Evolutionary conservation across 2,329 filamentous ascomycete species (phyloP).

Genomic region (Grosmannia penicillata): DNA sequence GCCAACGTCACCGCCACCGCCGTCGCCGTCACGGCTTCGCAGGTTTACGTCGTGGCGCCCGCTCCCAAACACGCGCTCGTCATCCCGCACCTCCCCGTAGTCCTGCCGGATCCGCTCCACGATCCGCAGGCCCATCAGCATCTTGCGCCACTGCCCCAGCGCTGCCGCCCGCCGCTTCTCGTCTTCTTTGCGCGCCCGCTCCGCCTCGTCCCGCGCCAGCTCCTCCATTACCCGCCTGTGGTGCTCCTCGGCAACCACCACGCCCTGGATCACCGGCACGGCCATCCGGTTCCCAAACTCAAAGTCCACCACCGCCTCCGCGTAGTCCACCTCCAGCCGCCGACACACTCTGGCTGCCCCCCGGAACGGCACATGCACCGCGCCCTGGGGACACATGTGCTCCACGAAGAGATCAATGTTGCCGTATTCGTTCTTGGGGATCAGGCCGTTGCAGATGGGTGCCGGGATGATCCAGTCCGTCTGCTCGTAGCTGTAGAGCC

Average conservation of each 20-base stretch:
- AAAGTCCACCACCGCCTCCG: conserved; percentile 90
- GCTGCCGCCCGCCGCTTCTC: conserved; percentile 65
- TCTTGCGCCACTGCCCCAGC: conserved; percentile 69
- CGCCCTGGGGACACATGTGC: conserved; percentile 74
- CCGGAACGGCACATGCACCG: conserved; percentile 67
- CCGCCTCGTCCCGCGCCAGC: conserved; percentile 62
- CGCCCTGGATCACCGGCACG: conserved; percentile 79
- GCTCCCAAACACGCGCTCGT: conserved; percentile 33
- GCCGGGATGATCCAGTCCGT: conserved; percentile 92
- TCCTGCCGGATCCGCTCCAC: conserved; percentile 61
- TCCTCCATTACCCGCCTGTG: conserved; percentile 61
- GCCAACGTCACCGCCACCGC: background rate
- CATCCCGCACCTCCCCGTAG: conserved; percentile 49
- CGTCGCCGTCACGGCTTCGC: no score
- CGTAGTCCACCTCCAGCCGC: conserved; percentile 71
- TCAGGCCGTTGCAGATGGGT: conserved; percentile 69
- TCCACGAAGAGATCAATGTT: conserved; percentile 94
- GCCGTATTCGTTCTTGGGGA: conserved; percentile 87
- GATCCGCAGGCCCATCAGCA: conserved; percentile 74
- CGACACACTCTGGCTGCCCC: conserved; percentile 71
- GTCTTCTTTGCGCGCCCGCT: conserved; percentile 64
- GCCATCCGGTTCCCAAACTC: conserved; percentile 93
- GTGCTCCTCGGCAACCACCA: conserved; percentile 75
- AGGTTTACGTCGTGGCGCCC: conserved; percentile 16
- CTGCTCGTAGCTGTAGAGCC: conserved; percentile 68